phyloP scores from a whole-genome alignment of 169 alveolate genomes.

The Plasmodium gonderi region DNA sequence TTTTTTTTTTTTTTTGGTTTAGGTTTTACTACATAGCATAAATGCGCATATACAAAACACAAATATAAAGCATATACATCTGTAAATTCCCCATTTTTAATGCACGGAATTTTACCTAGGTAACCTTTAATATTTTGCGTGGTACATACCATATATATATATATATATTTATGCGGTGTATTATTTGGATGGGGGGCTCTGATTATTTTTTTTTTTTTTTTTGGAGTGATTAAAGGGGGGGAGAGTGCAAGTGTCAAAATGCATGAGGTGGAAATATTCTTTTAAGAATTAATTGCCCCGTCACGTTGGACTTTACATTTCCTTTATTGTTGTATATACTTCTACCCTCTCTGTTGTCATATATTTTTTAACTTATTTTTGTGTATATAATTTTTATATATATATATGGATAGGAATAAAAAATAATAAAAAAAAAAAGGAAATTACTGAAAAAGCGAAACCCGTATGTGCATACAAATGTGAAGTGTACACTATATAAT shows the following conservation, averaged over 20 bases:
- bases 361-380: neutral
- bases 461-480: no score
- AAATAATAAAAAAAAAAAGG: neutral
- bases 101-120: no score
- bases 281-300: neutral
- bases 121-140: neutral
- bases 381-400: neutral
- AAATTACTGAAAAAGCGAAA: no score
- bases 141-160: neutral
- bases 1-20: no score
- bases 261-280: neutral
- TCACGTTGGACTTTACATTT: neutral
- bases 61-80: no score
- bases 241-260: no score
- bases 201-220: neutral
- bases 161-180: neutral
- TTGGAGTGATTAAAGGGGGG: conserved; percentile 8
- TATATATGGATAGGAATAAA: neutral
- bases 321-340: neutral
- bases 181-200: neutral
- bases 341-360: neutral
- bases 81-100: no score
- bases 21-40: no score
- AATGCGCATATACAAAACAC: no score
- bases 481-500: no score